Evolutionary conservation across 2,329 filamentous ascomycete species (phyloP), one percentile per base, ranked within the genome.

Genomic region (Emydomyces testavorans): DNA sequence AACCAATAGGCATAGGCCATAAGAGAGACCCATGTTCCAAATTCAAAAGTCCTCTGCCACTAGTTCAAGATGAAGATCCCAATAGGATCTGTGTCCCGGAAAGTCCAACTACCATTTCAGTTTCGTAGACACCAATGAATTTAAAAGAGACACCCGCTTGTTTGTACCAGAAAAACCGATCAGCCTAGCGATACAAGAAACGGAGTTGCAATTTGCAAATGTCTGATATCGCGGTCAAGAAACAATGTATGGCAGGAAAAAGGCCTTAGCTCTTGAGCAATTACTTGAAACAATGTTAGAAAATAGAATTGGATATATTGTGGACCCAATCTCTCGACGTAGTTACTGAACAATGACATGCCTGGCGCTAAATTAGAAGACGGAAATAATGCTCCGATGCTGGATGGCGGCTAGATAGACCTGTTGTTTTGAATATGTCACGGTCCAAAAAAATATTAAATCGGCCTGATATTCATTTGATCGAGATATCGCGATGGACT

Each of bases 21-120:
- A 7, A 28, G 46, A 29, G 23, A 36, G 39, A 21, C 46, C 20
- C 38, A 48, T 42, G 38, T 36, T 15, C n/a, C 38, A 37, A 23
- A 37, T 42, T 31, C 28, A 46, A 46, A 41, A 42, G 11, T n/a
- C 20, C 36, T 20, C 31, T 20, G 31, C 44, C 24, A 28, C 44
- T 46, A 39, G 45, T 34, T 34, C 32, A 47, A 40, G 6, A 24
- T 26, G 45, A 40, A 47, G 36, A 47, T 47, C 45, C 45, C 45
- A 28, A 37, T 46, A 28, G 43, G 28, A 44, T 23, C 16, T 24
- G 36, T 46, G 26, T 21, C 21, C 26, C 31, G 24, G 15, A 31
- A 40, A 24, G 10, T 24, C 45, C 16, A 38, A 31, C 34, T 47
- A 28, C 35, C 35, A 34, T 26, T 11, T 26, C 36, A 38, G 37